A percentile compares a stretch with the other conserved stretches of the same genome.
These are phyloP conservation scores for Brasilioporus rufonigricans DNA, from an alignment of 768 basidiomycete genomes.

Conservation along the genomic window DNA sequence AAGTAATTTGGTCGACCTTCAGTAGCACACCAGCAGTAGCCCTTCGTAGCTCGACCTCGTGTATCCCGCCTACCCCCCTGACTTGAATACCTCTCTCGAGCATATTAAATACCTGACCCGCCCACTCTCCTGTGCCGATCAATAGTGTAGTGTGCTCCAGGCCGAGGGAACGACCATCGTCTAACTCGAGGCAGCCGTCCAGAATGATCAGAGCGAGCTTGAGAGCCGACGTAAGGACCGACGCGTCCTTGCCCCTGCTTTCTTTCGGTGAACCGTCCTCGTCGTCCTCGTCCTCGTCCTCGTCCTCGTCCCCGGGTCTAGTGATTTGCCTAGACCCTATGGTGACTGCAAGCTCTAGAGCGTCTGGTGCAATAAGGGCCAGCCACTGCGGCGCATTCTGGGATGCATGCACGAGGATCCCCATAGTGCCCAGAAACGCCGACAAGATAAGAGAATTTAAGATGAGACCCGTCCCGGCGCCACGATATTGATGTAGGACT, in stretches of 20 bases:
- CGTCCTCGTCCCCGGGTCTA: slow-evolving; percentile 34
- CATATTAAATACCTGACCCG: slow-evolving; percentile 56
- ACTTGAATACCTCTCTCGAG: slow-evolving; percentile 65
- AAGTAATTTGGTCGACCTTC: slow-evolving; percentile 70
- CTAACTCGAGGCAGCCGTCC: slow-evolving; percentile 71
- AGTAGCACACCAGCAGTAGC: slow-evolving; percentile 79
- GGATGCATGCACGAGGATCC: slow-evolving; percentile 79
- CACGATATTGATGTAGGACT: slow-evolving; percentile 56
- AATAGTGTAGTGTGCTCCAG: slow-evolving; percentile 74
- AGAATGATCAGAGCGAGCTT: slow-evolving; percentile 77
- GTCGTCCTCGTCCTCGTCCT: slow-evolving; percentile 35
- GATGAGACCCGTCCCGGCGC: slow-evolving; percentile 80
- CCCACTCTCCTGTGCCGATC: slow-evolving; percentile 80
- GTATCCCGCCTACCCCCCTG: slow-evolving; percentile 62
- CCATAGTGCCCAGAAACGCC: slow-evolving; percentile 72
- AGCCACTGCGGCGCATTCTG: slow-evolving; percentile 81
- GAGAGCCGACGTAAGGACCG: slow-evolving; percentile 70
- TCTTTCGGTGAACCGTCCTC: slow-evolving; percentile 20
- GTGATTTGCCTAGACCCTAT: slow-evolving; percentile 68
- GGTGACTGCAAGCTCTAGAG: slow-evolving; percentile 80
- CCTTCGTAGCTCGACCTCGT: slow-evolving; percentile 60
- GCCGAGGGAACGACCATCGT: slow-evolving; percentile 71
- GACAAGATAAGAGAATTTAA: slow-evolving; percentile 75
- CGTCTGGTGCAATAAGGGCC: slow-evolving; percentile 74
- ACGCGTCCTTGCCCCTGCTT: slow-evolving; percentile 55